Evolutionary conservation across 164 flowering plant species (phyloP).

Genomic region (Stephania yunnanensis): DNA sequence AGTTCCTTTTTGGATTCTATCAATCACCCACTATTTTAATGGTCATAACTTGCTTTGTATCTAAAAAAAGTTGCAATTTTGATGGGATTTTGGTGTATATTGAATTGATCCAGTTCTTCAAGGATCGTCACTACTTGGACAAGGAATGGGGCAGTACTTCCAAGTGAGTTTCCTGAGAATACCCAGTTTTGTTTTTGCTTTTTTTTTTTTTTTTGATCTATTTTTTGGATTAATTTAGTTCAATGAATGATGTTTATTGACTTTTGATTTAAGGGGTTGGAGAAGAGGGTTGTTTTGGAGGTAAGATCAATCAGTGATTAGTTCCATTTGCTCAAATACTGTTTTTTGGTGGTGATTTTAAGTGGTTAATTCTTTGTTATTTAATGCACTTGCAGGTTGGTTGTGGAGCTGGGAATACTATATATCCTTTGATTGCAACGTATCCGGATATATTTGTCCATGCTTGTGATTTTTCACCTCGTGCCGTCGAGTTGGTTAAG

Average conservation of each 20-base stretch:
- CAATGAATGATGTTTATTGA: not conserved
- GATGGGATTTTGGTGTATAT: not conserved
- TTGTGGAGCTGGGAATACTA: constrained; percentile 96
- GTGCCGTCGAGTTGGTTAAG: constrained; percentile 87
- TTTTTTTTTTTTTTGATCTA: not conserved
- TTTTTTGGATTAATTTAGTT: not conserved
- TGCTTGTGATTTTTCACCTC: constrained; percentile 95
- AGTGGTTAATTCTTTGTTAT: not conserved
- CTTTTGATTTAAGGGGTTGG: constrained; percentile 37
- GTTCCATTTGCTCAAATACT: not conserved
- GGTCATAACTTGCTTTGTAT: not conserved
- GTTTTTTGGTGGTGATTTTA: not conserved
- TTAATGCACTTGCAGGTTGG: constrained; percentile 54
- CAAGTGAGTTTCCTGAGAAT: constrained; percentile 20
- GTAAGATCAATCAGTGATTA: constrained; percentile 22
- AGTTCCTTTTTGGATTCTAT: constrained; percentile 3
- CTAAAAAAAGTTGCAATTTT: not conserved
- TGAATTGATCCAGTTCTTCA: constrained; percentile 66
- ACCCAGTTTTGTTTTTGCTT: constrained; percentile 27
- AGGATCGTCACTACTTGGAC: constrained; percentile 92
- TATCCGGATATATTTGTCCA: constrained; percentile 71
- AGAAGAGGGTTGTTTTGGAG: constrained; percentile 53
- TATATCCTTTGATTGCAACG: constrained; percentile 74
- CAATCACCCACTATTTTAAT: not conserved
- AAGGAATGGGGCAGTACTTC: constrained; percentile 93